Percentiles rank a stretch among this genome's conserved stretches.
These are phyloP conservation scores for Fraxinus velutina DNA, from an alignment of 305 asterid genomes.

Conservation along the genomic window DNA sequence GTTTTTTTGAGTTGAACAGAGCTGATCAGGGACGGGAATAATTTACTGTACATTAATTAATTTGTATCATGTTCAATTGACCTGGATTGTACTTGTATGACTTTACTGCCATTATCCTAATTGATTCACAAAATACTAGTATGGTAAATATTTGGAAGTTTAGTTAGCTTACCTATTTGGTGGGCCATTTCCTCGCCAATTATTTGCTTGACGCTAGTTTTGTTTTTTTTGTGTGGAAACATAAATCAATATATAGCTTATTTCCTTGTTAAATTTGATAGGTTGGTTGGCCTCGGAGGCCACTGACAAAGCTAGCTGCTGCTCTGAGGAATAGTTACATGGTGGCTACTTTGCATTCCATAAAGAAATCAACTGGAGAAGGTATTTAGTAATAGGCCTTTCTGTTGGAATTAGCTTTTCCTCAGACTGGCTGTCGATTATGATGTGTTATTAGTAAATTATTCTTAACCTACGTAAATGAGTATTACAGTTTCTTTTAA, in stretches of 20 bases:
- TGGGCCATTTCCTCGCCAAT: background rate
- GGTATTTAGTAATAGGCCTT: conserved; percentile 41
- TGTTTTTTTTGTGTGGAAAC: background rate
- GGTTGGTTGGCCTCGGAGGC: conserved; percentile 99
- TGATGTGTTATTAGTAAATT: background rate
- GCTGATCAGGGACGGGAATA: background rate
- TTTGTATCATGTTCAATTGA: background rate
- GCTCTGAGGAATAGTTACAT: conserved; percentile 93
- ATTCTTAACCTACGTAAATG: conserved; percentile 8
- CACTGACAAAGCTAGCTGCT: conserved; percentile 78
- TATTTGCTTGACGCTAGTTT: background rate
- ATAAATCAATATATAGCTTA: background rate
- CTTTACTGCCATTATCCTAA: background rate
- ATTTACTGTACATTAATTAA: background rate
- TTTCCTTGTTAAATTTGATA: conserved; percentile 31
- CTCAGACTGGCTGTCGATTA: conserved; percentile 2
- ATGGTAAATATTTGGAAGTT: background rate
- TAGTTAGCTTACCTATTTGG: background rate
- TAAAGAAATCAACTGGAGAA: conserved; percentile 55
- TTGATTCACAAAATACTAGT: background rate
- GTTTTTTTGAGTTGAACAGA: background rate
- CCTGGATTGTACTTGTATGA: background rate
- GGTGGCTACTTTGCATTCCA: conserved; percentile 79
- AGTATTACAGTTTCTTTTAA: conserved; percentile 30
- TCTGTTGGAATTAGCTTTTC: conserved; percentile 15